Evolutionary conservation across 352 stramenopile genomes (phyloP), one percentile per base, ranked within the genome.

Genomic region (Globisporangium acanthophoron): DNA sequence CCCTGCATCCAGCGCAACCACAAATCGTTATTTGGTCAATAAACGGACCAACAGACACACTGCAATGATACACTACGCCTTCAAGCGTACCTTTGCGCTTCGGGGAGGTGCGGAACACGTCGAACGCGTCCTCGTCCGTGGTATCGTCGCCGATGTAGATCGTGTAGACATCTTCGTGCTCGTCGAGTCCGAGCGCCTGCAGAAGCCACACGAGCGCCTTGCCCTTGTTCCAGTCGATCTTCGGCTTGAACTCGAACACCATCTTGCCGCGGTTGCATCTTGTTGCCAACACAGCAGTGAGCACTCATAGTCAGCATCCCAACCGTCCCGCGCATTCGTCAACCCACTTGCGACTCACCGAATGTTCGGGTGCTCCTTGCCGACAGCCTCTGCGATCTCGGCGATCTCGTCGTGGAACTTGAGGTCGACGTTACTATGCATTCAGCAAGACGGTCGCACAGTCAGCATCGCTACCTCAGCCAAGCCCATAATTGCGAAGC

Each of bases 71-170:
- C 20, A 40, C 0, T 9, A 53, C 0, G 9, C 21, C 3, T 24
- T 48, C 0, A 13, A 11, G 5, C 63, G 40, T 47, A 76, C 73
- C 83, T 61, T 87, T 85, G 58, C 72, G 74, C 11, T 74, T 74
- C 50, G 64, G 65, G 20, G 69, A 65, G 3, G 65, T 60, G 33
- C 80, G 73, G 52, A 94, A 88, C 24, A 92, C 78, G 49, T 76
- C 70, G 39, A 92, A 92, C 35, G 85, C 85, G 57, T 94, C 85
- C 69, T 96, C 88, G 44, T 97, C 88, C 20, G 88, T 97, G 31
- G 84, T 96, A 51, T 96, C 88, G 62, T 97, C 88, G 21, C 88
- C 88, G 49, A 97, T 96, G 77, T 96, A 97, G 71, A 97, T 96
- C 60, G 87, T 94, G 62, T 89, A 96, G 13, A 96, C 79, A 12